Percentiles rank a stretch among this genome's conserved stretches.
Conservation (phyloP, 805 yeast genomes). For the Nakazawaea molendinolei region DNA sequence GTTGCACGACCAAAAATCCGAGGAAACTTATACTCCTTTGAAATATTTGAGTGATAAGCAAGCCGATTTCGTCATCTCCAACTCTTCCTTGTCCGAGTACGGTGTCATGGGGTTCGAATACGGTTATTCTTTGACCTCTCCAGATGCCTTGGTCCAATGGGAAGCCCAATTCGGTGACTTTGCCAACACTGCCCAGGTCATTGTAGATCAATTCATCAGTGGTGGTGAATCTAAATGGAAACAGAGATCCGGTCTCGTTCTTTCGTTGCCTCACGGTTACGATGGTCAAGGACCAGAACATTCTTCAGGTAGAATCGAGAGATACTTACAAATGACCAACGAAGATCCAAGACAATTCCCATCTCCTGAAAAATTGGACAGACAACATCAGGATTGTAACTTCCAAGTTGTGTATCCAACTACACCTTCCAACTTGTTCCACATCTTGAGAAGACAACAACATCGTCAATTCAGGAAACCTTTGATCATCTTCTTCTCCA, state of each 20-base stretch:
- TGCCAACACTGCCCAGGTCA: constrained; percentile 98
- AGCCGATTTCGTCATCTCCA: constrained; percentile 81
- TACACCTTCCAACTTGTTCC: constrained; percentile 96
- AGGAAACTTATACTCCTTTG: constrained; percentile 78
- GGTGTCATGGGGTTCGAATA: constrained; percentile 99
- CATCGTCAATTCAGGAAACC: constrained; percentile 98
- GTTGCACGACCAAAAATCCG: constrained; percentile 90
- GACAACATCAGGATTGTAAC: constrained; percentile 99
- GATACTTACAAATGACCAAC: constrained; percentile 91
- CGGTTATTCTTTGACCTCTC: constrained; percentile 96
- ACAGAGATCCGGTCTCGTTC: constrained; percentile 94
- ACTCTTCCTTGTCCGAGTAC: constrained; percentile 95
- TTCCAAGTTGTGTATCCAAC: constrained; percentile 98
- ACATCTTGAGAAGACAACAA: constrained; percentile 95
- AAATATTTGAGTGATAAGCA: constrained; percentile 72
- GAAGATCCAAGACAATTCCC: constrained; percentile 97
- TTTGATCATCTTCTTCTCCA: constrained; percentile 80
- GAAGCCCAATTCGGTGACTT: constrained; percentile 99
- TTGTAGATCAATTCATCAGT: constrained; percentile 92
- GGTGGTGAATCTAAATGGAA: constrained; percentile 98
- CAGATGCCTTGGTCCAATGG: constrained; percentile 97
- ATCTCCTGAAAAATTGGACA: constrained; percentile 73
- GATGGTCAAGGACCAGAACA: constrained; percentile 99
- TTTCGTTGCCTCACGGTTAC: constrained; percentile 97
- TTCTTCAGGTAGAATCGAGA: constrained; percentile 94